phyloP scores from a whole-genome alignment of 2,329 filamentous ascomycete species.

The Neofusicoccum kwambonambiense region DNA sequence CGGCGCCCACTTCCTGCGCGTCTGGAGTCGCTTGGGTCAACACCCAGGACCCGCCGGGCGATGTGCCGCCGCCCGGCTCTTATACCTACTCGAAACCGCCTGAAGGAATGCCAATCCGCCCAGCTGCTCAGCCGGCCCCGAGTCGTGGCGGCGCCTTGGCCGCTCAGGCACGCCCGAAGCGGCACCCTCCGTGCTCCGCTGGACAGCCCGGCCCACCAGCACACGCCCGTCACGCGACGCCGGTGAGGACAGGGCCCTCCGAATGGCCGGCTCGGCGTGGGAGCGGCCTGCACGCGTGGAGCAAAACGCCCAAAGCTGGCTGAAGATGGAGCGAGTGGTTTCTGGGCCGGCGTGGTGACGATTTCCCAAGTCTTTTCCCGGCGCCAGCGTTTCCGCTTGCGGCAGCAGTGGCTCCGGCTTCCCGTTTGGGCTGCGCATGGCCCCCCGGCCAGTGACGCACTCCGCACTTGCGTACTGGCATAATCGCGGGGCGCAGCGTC shows the following conservation, averaged over 20 bases:
- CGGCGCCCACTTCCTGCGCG: neutral
- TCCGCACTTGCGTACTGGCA: neutral
- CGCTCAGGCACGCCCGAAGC: neutral
- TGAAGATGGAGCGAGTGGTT: neutral
- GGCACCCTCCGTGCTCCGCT: neutral
- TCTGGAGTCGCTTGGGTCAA: neutral
- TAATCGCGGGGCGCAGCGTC: slow-evolving; percentile 1
- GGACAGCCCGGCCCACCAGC: neutral
- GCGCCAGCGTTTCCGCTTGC: neutral
- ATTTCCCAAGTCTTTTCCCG: neutral
- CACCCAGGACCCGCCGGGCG: neutral
- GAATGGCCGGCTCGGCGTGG: neutral
- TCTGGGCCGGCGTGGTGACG: neutral
- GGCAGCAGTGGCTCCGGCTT: neutral
- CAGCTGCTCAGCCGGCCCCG: neutral
- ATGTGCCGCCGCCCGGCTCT: neutral
- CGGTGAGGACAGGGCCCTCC: neutral
- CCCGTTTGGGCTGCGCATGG: neutral
- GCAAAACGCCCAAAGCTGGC: no score
- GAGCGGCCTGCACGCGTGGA: neutral
- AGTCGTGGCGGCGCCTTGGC: neutral
- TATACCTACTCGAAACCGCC: neutral
- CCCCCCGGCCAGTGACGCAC: neutral
- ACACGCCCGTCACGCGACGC: neutral
- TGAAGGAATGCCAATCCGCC: neutral